Base-by-base conservation (phyloP, 2,329 filamentous ascomycete species). In the Trichothecium sympodiale region DNA sequence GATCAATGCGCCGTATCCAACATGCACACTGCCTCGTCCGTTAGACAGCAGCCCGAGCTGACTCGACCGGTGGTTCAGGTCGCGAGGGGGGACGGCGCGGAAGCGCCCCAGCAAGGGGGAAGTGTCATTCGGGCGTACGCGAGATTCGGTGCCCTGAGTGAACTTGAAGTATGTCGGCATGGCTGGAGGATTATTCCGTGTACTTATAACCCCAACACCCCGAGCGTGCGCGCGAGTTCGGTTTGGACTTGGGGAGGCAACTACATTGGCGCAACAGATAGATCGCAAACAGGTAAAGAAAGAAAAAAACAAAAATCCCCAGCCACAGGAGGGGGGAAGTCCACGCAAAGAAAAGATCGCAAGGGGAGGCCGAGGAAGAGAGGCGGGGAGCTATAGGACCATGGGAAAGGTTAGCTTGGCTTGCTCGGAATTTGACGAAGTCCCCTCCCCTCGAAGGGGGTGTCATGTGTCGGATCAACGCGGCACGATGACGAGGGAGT, bases 151-250 rank as follows among this genome's bases (percentile, higher is more conserved):
- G 54, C 76, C 77, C 50, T 76, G 75, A 43, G 76, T 76, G 58
- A 81, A 81, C 53, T 70, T 65, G 59, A 81, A 80, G 64, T 80
- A 77, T 49, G 68, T 65, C 51, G 76, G 72, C 74, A 80, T 79
- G 41, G 43, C 41, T 38, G 20, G 33, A 14, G 31, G 29, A 17
- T n/a, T n/a, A n/a, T n/a, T n/a, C n/a, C n/a, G n/a, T n/a, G n/a
- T n/a, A n/a, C n/a, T n/a, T n/a, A n/a, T n/a, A 25, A 25, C 20
- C 20, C 20, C 20, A 10, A 25, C 20, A 25, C 10, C 20, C 20
- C 6, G 6, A 25, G 7, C 17, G n/a, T 14, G 20, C 20, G 20
- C 29, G 16, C 18, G 29, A 31, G 17, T 29, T 18, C 18, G 17
- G 25, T 29, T 29, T 30, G 36, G 23, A 25, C 26, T 30, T 36